These are phyloP conservation scores for Trypanosoma avium DNA, from an alignment of 208 protist genomes.

Conservation along the genomic window DNA sequence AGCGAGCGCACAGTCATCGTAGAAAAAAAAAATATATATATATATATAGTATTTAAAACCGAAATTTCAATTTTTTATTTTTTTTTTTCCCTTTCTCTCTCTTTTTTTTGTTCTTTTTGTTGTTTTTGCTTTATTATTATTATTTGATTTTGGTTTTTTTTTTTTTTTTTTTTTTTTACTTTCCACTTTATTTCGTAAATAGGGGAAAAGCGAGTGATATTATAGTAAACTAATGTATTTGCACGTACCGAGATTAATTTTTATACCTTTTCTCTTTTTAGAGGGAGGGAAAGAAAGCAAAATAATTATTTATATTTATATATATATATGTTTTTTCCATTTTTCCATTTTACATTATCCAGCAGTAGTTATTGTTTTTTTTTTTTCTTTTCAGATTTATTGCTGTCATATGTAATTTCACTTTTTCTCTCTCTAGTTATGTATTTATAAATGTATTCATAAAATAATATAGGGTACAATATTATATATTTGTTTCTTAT, in stretches of 20 bases:
- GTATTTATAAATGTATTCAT: no score
- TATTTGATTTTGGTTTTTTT: neutral
- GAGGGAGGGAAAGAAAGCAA: no score
- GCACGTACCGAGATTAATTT: neutral
- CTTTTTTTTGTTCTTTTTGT: slow-evolving; percentile 8
- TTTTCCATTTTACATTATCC: no score
- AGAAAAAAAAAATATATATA: slow-evolving; percentile 4
- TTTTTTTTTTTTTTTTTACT: neutral
- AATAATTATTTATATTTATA: no score
- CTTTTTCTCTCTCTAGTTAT: no score
- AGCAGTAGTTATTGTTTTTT: no score
- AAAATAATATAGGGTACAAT: no score
- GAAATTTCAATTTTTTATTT: slow-evolving; percentile 1
- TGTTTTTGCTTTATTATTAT: slow-evolving; percentile 15
- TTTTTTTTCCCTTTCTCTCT: slow-evolving; percentile 14
- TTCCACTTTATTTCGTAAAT: neutral
- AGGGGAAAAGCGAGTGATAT: no score
- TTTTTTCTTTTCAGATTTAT: no score
- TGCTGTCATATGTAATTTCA: no score
- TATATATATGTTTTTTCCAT: no score
- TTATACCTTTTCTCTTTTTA: neutral
- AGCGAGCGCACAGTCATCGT: neutral
- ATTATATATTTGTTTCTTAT: neutral
- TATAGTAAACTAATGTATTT: no score
- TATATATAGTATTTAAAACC: slow-evolving; percentile 3